Evolutionary conservation across 2,329 filamentous ascomycete genomes (phyloP), one percentile per base, ranked within the genome.

Genomic region (Dactylellina sp.): DNA sequence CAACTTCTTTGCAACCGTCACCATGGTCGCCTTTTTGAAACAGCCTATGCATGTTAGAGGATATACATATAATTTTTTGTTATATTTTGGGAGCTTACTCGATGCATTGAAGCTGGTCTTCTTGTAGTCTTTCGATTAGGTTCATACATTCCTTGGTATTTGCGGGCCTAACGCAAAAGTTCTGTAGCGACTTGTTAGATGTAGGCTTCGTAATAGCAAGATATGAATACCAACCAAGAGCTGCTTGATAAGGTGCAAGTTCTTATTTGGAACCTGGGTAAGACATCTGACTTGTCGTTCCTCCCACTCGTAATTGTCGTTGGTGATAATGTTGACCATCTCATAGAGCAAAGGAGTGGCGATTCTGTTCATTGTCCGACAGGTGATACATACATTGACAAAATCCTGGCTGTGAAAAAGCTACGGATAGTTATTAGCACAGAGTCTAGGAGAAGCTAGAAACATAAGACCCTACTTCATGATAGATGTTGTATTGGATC

Each of bases 401-500:
- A 72, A 72, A 35, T 72, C 68, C 20, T 65, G 68, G 16, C 68
- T 60, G 24, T 72, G 68, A 46, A 72, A 72, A n/a, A 72, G 61
- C 68, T 72, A 16, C 14, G 3, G 14, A 14, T n/a, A n/a, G n/a
- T n/a, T n/a, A n/a, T n/a, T n/a, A n/a, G n/a, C n/a, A n/a, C n/a
- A n/a, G n/a, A n/a, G n/a, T n/a, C n/a, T n/a, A n/a, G n/a, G n/a
- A n/a, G n/a, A n/a, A n/a, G n/a, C n/a, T n/a, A n/a, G 16, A 35
- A 16, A 3, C 35, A 18, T 42, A 16, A 12, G 20, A 42, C 14
- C 37, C 0, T 42, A 65, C 68, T 47, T 72, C 68, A 22, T 57
- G 68, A 22, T 72, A 72, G 20, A 72, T 72, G 7, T 72, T 72
- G 24, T 65, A 72, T 39, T 72, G 68, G n/a, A 72, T 72, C 55